phyloP scores from a whole-genome alignment of 78 protist genomes.

The Diacronema lutheri region DNA sequence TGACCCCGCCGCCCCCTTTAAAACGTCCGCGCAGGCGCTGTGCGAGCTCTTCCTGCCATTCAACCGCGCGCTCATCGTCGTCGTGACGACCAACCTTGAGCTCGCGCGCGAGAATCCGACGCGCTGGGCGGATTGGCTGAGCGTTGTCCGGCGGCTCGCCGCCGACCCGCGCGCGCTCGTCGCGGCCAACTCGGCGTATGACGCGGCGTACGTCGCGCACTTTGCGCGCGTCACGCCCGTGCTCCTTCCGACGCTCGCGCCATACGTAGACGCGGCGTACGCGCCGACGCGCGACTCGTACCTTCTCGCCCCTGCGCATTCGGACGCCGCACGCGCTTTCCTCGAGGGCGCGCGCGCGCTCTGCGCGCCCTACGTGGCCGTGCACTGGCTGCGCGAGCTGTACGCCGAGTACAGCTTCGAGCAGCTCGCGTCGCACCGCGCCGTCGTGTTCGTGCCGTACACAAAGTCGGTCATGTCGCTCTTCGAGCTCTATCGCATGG shows the following conservation, averaged over 20 bases:
- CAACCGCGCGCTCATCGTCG: neutral
- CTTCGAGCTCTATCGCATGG: slow-evolving; percentile 14
- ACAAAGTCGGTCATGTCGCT: neutral
- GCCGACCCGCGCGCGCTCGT: neutral
- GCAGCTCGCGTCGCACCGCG: neutral
- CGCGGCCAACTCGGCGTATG: slow-evolving; percentile 11
- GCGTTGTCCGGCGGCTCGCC: neutral
- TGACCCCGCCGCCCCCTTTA: too few relatives aligned
- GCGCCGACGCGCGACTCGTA: neutral
- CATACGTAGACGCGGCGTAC: neutral
- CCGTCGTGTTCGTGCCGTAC: neutral
- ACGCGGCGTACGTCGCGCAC: neutral
- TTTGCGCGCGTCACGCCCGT: neutral
- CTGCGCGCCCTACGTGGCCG: neutral
- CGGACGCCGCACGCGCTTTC: too few relatives aligned
- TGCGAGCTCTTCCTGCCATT: slow-evolving; percentile 3
- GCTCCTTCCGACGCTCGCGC: neutral
- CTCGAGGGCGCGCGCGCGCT: neutral
- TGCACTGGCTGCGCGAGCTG: neutral
- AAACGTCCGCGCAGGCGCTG: neutral
- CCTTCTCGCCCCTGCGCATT: neutral
- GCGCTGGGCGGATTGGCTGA: neutral
- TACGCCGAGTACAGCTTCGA: neutral
- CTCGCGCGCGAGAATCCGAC: neutral
- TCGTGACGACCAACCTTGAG: neutral